Percentiles rank a stretch among this genome's conserved stretches.
phyloP scores from a whole-genome alignment of 1,139 yeast species.

The Suhomyces atakaporum region DNA sequence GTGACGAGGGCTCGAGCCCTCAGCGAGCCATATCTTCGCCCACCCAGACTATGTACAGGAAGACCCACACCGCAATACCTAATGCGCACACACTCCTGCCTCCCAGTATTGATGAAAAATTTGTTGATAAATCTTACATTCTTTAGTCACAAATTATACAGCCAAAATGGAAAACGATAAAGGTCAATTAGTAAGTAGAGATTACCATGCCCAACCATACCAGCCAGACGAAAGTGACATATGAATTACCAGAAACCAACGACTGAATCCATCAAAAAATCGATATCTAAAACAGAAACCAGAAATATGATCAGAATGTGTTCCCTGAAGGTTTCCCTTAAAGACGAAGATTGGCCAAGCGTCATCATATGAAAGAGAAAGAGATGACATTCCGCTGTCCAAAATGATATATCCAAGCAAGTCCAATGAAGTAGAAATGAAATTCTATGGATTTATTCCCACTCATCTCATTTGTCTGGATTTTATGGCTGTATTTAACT shows the following conservation, averaged over 20 bases:
- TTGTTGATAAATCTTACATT: constrained; percentile 11
- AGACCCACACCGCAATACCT: constrained; percentile 12
- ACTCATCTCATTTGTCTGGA: no score
- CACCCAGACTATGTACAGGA: constrained; percentile 8
- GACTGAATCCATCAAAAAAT: background rate
- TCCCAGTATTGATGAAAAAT: constrained; percentile 12
- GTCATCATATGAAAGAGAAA: no score
- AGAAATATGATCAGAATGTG: background rate
- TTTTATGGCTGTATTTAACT: no score
- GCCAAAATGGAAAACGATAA: constrained; percentile 98
- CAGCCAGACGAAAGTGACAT: background rate
- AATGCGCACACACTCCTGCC: constrained; percentile 9
- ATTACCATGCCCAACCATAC: background rate
- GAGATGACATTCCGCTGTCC: no score
- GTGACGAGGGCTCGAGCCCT: constrained; percentile 24
- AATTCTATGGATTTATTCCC: no score
- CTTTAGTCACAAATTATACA: constrained; percentile 19
- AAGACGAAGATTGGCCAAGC: background rate
- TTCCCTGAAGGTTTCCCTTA: no score
- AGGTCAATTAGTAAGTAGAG: constrained; percentile 93
- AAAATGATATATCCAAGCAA: no score
- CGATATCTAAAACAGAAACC: background rate
- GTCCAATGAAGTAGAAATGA: no score
- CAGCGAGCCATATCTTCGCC: background rate
- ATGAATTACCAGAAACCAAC: background rate